These are phyloP conservation scores for Yueomyces sp. DNA, from an alignment of 805 yeast species.

Conservation along the genomic window DNA sequence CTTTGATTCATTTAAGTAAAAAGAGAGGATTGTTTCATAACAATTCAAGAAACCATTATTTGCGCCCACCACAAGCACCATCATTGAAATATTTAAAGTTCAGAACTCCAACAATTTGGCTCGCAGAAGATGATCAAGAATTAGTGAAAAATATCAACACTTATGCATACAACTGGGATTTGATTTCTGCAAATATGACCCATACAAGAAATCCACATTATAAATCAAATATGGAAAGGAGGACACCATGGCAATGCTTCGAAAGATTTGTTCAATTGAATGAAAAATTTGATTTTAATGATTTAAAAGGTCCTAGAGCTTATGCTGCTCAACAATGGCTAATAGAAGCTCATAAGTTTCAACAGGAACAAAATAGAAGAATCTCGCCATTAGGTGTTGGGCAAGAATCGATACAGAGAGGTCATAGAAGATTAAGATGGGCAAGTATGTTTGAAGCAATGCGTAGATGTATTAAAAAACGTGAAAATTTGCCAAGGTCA, in stretches of 20 bases:
- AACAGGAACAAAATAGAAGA: slow-evolving; percentile 75
- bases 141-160: slow-evolving; percentile 74
- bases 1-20: slow-evolving; percentile 21
- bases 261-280: slow-evolving; percentile 89
- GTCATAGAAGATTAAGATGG: slow-evolving; percentile 85
- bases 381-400: slow-evolving; percentile 92
- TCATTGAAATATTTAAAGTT: slow-evolving; percentile 63
- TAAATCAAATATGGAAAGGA: slow-evolving; percentile 78
- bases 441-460: slow-evolving; percentile 95
- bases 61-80: slow-evolving; percentile 90
- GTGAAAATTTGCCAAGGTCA: slow-evolving; percentile 65
- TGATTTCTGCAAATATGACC: slow-evolving; percentile 70
- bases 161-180: slow-evolving; percentile 85
- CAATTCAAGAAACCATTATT: slow-evolving; percentile 43
- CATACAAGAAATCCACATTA: slow-evolving; percentile 55
- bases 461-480: slow-evolving; percentile 75
- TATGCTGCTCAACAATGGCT: slow-evolving; percentile 81
- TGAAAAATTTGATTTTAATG: slow-evolving; percentile 74
- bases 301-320: slow-evolving; percentile 79
- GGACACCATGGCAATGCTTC: slow-evolving; percentile 99
- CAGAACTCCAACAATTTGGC: slow-evolving; percentile 90
- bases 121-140: slow-evolving; percentile 81
- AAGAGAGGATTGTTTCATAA: slow-evolving; percentile 32
- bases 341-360: slow-evolving; percentile 81
- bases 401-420: slow-evolving; percentile 81